Evolutionary conservation across 1,284 basidiomycete genomes (phyloP).

Genomic region (Ustilago sp.): DNA sequence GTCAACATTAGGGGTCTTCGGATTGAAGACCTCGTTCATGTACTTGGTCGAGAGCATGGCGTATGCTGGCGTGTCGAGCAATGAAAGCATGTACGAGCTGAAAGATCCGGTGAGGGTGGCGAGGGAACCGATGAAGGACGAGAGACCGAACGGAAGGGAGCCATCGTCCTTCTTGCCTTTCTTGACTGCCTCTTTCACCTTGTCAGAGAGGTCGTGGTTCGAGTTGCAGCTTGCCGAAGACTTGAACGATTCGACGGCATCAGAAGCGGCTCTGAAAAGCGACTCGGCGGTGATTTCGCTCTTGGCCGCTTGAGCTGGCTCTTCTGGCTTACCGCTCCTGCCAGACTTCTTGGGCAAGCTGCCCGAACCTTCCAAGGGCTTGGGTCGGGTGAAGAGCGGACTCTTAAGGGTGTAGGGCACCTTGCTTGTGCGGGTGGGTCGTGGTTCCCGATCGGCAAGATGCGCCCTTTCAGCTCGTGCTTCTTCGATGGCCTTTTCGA

Average conservation of each 20-base stretch:
- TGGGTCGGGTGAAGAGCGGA: conserved; percentile 61
- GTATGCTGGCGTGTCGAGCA: conserved; percentile 97
- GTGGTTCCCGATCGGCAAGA: conserved; percentile 26
- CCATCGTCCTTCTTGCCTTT: conserved; percentile 30
- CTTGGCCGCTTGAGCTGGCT: conserved; percentile 5
- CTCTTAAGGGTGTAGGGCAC: conserved; percentile 64
- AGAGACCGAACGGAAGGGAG: conserved; percentile 43
- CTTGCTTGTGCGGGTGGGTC: conserved; percentile 28
- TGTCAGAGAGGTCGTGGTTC: conserved; percentile 16
- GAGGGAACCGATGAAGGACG: conserved; percentile 51
- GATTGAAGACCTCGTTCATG: conserved; percentile 89
- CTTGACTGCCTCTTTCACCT: conserved; percentile 43
- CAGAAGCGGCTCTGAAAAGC: conserved; percentile 30
- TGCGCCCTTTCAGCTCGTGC: conserved; percentile 40
- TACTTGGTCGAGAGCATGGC: conserved; percentile 90
- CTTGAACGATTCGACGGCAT: conserved; percentile 15
- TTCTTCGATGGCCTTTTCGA: conserved; percentile 61
- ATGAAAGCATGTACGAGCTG: conserved; percentile 86
- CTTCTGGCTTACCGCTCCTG: conserved; percentile 13
- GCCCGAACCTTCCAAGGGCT: conserved; percentile 36
- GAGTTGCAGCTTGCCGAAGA: not conserved
- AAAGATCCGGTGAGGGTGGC: conserved; percentile 79
- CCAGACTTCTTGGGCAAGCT: conserved; percentile 24
- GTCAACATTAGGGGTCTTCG: conserved; percentile 83
- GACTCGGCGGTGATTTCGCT: conserved; percentile 20